A percentile compares a stretch with the other conserved stretches of the same genome.
Evolutionary conservation across 345 rosid genomes (phyloP).

Genomic region (Pistacia atlantica): DNA sequence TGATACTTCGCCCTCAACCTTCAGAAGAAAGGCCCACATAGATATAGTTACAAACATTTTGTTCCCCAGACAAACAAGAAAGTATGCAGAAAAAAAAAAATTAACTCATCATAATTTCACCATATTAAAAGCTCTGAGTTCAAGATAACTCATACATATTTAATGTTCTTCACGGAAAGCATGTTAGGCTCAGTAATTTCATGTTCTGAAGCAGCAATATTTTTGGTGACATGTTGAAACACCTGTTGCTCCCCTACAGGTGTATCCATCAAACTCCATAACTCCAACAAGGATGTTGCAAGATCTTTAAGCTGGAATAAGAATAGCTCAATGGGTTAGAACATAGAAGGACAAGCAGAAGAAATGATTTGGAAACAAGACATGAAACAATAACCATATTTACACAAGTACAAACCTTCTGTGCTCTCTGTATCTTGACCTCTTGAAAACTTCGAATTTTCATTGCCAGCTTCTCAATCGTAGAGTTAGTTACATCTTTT

Average conservation of each 20-base stretch:
- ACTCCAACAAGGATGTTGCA: conserved; percentile 59
- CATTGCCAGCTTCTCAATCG: conserved; percentile 51
- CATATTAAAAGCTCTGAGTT: not conserved
- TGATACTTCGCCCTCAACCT: conserved; percentile 71
- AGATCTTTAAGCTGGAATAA: conserved; percentile 57
- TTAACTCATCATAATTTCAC: not conserved
- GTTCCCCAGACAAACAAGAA: not conserved
- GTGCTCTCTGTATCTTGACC: conserved; percentile 60
- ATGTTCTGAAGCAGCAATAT: conserved; percentile 52
- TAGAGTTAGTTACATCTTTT: conserved; percentile 46
- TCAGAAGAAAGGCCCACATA: conserved; percentile 11
- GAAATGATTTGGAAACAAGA: not conserved
- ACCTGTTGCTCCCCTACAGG: conserved; percentile 58
- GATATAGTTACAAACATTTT: not conserved
- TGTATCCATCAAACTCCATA: conserved; percentile 73
- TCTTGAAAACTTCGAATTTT: conserved; percentile 44
- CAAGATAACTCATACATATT: conserved; percentile 30
- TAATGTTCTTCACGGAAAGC: conserved; percentile 56
- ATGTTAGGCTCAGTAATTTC: conserved; percentile 55
- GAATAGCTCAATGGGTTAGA: conserved; percentile 13
- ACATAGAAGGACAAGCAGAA: not conserved
- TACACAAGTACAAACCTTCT: conserved; percentile 44
- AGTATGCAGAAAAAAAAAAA: not conserved
- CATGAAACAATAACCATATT: not conserved
- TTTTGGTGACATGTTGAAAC: conserved; percentile 55